Conservation (phyloP, 208 protist species). For the Leishmania tarentolae region DNA sequence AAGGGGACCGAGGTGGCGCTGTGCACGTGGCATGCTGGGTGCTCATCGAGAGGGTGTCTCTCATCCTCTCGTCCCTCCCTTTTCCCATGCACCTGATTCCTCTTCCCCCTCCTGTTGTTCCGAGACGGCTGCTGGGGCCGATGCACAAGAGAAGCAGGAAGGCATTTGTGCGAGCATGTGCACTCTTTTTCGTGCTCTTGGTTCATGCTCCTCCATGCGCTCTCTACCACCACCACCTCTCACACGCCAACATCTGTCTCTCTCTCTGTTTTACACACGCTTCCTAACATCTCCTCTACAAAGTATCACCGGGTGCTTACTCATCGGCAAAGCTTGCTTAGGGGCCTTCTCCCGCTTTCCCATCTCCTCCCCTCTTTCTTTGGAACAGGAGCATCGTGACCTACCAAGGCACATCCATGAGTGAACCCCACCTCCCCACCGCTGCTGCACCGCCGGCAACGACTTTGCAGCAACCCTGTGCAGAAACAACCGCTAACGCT, state of each 20-base stretch:
- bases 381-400: background rate
- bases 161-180: too few relatives aligned
- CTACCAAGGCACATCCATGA: background rate
- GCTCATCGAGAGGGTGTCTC: background rate
- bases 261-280: background rate
- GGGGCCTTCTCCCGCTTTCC: background rate
- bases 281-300: background rate
- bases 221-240: background rate
- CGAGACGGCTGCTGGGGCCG: background rate
- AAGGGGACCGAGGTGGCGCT: background rate
- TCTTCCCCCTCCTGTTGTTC: background rate
- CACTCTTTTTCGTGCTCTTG: background rate
- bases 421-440: slow-evolving; percentile 1
- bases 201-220: too few relatives aligned
- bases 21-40: too few relatives aligned
- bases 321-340: background rate
- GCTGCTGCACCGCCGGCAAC: background rate
- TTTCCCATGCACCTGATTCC: background rate
- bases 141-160: background rate
- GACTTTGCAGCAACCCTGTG: background rate
- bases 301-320: background rate
- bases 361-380: background rate
- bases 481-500: background rate
- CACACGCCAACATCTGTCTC: too few relatives aligned
- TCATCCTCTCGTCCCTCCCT: background rate